Conservation (phyloP, 2,329 filamentous ascomycete species). For the Hymenoscyphus infarciens region DNA sequence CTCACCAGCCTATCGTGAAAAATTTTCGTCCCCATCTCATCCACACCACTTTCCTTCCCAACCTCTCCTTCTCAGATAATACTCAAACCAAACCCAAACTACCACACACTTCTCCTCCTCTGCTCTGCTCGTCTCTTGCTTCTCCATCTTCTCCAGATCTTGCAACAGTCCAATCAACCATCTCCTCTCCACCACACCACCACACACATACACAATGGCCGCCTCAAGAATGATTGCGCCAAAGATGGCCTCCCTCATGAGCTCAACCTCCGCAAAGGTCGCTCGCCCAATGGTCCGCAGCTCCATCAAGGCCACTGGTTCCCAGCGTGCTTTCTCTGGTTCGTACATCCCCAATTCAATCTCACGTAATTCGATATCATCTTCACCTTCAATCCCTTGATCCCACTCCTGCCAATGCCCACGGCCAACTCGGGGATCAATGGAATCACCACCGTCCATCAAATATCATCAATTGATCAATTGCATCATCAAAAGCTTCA, state of each 20-base stretch:
- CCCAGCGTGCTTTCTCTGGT: constrained; percentile 76
- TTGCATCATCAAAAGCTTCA: constrained; percentile 5
- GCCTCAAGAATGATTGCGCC: constrained; percentile 73
- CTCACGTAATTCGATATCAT: background rate
- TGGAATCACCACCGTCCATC: background rate
- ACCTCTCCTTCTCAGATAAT: constrained; percentile 20
- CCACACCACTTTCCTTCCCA: constrained; percentile 16
- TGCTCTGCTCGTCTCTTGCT: constrained; percentile 16
- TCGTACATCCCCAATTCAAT: constrained; percentile 40
- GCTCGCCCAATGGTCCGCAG: constrained; percentile 71
- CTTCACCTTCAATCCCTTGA: background rate
- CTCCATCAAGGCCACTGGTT: constrained; percentile 52
- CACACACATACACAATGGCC: constrained; percentile 64
- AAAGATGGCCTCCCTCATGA: constrained; percentile 73
- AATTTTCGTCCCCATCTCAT: constrained; percentile 22
- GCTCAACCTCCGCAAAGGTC: constrained; percentile 58
- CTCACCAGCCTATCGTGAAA: constrained; percentile 14
- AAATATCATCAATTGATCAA: constrained; percentile 5
- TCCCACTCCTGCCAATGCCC: background rate
- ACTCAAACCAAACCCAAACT: constrained; percentile 10
- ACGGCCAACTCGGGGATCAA: background rate
- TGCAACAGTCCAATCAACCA: constrained; percentile 17
- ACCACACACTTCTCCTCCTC: constrained; percentile 15
- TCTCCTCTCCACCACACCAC: constrained; percentile 16
- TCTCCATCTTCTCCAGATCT: constrained; percentile 25